These are phyloP conservation scores for Globisporangium nodosum DNA, from an alignment of 352 stramenopile genomes.

Conservation along the genomic window DNA sequence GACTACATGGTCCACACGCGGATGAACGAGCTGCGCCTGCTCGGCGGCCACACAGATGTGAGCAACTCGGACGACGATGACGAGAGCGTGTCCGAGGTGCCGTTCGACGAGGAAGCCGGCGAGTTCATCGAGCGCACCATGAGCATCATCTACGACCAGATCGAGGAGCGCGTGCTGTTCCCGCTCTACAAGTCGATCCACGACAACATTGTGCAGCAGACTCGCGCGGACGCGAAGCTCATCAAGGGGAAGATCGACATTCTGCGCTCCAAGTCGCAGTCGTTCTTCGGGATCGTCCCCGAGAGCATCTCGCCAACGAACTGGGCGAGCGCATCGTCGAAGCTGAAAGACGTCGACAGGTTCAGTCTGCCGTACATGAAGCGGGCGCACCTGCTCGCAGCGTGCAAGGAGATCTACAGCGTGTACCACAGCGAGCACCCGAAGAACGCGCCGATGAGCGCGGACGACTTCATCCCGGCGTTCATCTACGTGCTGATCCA, in stretches of 20 bases:
- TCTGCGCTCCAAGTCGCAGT: slow-evolving; percentile 66
- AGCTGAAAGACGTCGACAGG: slow-evolving; percentile 74
- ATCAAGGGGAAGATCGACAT: slow-evolving; percentile 82
- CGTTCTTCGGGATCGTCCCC: slow-evolving; percentile 79
- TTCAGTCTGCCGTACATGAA: slow-evolving; percentile 83
- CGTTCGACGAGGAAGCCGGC: slow-evolving; percentile 18
- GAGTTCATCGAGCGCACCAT: slow-evolving; percentile 66
- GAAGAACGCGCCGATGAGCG: slow-evolving; percentile 70
- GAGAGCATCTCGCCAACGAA: slow-evolving; percentile 51
- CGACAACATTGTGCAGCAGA: slow-evolving; percentile 54
- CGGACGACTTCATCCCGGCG: slow-evolving; percentile 81
- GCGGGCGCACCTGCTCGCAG: slow-evolving; percentile 57
- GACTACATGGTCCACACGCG: slow-evolving; percentile 81
- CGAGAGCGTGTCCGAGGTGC: slow-evolving; percentile 5
- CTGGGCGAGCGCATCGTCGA: slow-evolving; percentile 54
- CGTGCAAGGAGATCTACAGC: slow-evolving; percentile 82
- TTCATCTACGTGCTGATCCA: slow-evolving; percentile 88
- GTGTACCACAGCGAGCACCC: slow-evolving; percentile 71
- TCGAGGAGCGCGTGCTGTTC: slow-evolving; percentile 82
- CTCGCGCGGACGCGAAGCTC: slow-evolving; percentile 60
- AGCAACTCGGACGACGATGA: slow-evolving; percentile 24
- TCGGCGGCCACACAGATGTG: slow-evolving; percentile 40
- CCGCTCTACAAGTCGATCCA: slow-evolving; percentile 67
- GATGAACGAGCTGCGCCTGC: slow-evolving; percentile 64
- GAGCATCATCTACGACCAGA: slow-evolving; percentile 73